Percentiles rank a stretch among this genome's conserved stretches.
These are phyloP conservation scores for Aciculoconidium aculeatum DNA, from an alignment of 805 yeast species.

Conservation along the genomic window DNA sequence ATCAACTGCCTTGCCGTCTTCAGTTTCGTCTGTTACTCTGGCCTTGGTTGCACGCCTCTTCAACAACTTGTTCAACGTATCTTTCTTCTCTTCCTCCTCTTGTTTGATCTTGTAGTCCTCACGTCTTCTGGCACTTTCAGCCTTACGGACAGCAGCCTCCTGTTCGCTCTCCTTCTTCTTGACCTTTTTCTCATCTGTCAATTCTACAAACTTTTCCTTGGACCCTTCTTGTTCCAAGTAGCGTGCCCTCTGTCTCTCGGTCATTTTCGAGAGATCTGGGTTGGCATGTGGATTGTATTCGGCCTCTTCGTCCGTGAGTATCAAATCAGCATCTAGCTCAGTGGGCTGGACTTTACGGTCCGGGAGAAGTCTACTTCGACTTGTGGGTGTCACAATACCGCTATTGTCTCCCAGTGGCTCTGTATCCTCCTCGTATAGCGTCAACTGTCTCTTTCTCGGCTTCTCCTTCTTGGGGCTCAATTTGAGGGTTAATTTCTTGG, in stretches of 20 bases:
- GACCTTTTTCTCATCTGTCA: conserved; percentile 33
- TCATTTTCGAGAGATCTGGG: conserved; percentile 44
- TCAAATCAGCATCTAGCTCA: conserved; percentile 30
- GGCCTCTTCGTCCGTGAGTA: conserved; percentile 37
- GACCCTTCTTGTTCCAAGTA: conserved; percentile 25
- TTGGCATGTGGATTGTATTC: conserved; percentile 38
- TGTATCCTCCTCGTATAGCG: conserved; percentile 34
- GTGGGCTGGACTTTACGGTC: conserved; percentile 18
- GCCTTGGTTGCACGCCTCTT: conserved; percentile 78
- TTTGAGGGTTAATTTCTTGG: conserved; percentile 7
- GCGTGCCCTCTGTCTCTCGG: conserved; percentile 51
- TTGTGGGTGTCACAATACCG: conserved; percentile 3
- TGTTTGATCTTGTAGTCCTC: conserved; percentile 77
- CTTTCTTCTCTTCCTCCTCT: conserved; percentile 88
- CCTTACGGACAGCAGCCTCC: conserved; percentile 71
- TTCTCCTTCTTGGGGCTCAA: conserved; percentile 5
- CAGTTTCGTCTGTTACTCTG: conserved; percentile 35
- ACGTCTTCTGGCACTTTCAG: conserved; percentile 85
- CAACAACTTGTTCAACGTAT: conserved; percentile 79
- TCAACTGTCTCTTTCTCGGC: conserved; percentile 29
- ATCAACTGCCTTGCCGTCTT: conserved; percentile 19
- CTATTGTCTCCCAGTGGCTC: conserved; percentile 5
- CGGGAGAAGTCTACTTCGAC: conserved; percentile 7
- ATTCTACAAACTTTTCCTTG: conserved; percentile 17
- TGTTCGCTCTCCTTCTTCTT: conserved; percentile 67